Evolutionary conservation across 2,329 filamentous ascomycete species (phyloP).

Genomic region (Lasiodiplodia sp.): DNA sequence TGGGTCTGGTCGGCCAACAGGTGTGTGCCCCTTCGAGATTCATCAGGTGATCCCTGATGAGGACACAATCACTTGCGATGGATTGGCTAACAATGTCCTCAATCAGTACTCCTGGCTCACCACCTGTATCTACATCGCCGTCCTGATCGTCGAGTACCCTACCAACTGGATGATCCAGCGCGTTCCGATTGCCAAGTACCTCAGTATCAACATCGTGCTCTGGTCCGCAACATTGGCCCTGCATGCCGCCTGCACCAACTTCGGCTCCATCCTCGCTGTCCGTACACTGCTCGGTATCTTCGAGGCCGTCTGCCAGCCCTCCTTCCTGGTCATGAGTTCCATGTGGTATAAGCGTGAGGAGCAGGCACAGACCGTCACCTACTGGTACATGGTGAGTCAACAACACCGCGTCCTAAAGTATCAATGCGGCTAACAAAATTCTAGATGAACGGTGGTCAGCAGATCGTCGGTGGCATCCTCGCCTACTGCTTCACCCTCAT

Average conservation of each 20-base stretch:
- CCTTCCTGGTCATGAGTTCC: conserved; percentile 58
- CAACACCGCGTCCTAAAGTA: background rate
- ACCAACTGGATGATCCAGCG: conserved; percentile 70
- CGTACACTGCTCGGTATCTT: conserved; percentile 59
- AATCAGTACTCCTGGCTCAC: conserved; percentile 64
- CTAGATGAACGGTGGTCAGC: conserved; percentile 76
- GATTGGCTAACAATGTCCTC: background rate
- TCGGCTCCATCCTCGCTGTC: conserved; percentile 53
- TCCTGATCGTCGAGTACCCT: conserved; percentile 68
- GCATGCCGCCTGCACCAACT: conserved; percentile 28
- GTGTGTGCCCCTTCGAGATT: conserved; percentile 47
- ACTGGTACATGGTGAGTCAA: conserved; percentile 59
- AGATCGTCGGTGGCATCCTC: conserved; percentile 69
- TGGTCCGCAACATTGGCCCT: conserved; percentile 50
- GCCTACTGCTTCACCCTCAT: conserved; percentile 66
- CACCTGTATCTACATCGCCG: conserved; percentile 61
- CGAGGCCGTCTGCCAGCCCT: conserved; percentile 71
- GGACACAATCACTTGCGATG: background rate
- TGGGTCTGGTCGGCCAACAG: conserved; percentile 61
- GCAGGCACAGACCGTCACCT: conserved; percentile 63
- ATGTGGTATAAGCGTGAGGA: conserved; percentile 69
- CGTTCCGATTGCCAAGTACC: conserved; percentile 65
- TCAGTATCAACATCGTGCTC: conserved; percentile 60
- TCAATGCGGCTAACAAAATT: conserved; percentile 29
- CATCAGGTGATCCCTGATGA: background rate